Evolutionary conservation across 305 asterid genomes (phyloP).

Genomic region (Solanum hybrid): DNA sequence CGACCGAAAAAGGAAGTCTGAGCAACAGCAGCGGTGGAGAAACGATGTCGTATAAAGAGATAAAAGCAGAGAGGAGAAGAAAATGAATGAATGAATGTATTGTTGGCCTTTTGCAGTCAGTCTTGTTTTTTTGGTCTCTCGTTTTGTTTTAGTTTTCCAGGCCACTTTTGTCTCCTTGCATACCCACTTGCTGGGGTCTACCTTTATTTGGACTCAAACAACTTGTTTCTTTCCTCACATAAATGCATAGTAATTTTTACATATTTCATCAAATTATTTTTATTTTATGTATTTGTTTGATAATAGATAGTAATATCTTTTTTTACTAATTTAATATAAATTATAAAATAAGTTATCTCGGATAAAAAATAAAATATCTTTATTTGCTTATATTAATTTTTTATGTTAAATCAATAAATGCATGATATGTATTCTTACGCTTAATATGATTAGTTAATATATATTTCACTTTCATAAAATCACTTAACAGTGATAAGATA

Average conservation of each 20-base stretch:
- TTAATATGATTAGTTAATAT: not conserved
- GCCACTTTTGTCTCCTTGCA: not conserved
- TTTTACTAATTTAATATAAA: too few relatives aligned
- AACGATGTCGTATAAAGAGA: not conserved
- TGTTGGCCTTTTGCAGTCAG: not conserved
- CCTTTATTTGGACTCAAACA: not conserved
- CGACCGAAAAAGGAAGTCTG: not conserved
- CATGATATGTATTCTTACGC: not conserved
- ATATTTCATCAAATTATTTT: not conserved
- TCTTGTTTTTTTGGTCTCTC: not conserved
- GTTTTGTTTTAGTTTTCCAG: not conserved
- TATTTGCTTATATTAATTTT: not conserved
- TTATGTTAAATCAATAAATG: too few relatives aligned
- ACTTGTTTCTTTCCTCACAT: not conserved
- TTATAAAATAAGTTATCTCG: not conserved
- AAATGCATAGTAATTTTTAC: not conserved
- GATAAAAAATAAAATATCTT: too few relatives aligned
- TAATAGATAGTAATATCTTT: too few relatives aligned
- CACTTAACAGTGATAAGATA: not conserved
- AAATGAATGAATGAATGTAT: not conserved
- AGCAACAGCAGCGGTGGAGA: not conserved
- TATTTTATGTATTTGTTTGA: not conserved
- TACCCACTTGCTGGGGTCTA: not conserved
- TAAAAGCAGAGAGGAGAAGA: not conserved
- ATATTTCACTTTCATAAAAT: not conserved